phyloP scores from a whole-genome alignment of 768 basidiomycete genomes.

The Boletus tylopilopsis region DNA sequence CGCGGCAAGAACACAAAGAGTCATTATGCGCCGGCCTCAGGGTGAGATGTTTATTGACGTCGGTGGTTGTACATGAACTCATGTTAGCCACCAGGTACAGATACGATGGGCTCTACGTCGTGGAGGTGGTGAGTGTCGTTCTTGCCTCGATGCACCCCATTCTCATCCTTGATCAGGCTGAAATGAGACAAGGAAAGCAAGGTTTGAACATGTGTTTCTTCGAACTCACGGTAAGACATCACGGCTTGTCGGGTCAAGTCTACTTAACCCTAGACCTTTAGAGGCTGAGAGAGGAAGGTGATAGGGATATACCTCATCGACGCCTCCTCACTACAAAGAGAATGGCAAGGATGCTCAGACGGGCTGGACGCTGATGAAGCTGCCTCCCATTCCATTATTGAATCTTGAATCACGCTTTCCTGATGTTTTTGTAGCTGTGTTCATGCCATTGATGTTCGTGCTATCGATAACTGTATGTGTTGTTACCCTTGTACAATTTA shows the following conservation, averaged over 20 bases:
- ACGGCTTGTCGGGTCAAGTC: background rate
- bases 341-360: conserved; percentile 13
- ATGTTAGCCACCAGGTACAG: conserved; percentile 21
- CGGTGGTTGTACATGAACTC: background rate
- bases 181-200: conserved; percentile 14
- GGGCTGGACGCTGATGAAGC: background rate
- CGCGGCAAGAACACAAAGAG: conserved; percentile 26
- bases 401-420: background rate
- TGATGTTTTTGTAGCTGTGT: background rate
- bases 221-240: conserved; percentile 19
- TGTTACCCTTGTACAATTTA: background rate
- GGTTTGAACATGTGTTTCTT: conserved; percentile 30
- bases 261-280: conserved; percentile 2
- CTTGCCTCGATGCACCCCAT: background rate
- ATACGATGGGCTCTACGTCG: conserved; percentile 32
- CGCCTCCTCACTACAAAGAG: conserved; percentile 15
- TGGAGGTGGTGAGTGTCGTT: conserved; percentile 17
- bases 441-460: conserved; percentile 11
- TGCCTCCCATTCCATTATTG: too few species aligned
- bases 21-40: conserved; percentile 18
- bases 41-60: conserved; percentile 14
- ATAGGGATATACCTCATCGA: conserved; percentile 15
- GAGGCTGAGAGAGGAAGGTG: conserved; percentile 25
- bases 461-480: too few species aligned
- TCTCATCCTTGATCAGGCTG: conserved; percentile 17